Evolutionary conservation across 1,284 basidiomycete genomes (phyloP).

Genomic region (Grifola frondosa): DNA sequence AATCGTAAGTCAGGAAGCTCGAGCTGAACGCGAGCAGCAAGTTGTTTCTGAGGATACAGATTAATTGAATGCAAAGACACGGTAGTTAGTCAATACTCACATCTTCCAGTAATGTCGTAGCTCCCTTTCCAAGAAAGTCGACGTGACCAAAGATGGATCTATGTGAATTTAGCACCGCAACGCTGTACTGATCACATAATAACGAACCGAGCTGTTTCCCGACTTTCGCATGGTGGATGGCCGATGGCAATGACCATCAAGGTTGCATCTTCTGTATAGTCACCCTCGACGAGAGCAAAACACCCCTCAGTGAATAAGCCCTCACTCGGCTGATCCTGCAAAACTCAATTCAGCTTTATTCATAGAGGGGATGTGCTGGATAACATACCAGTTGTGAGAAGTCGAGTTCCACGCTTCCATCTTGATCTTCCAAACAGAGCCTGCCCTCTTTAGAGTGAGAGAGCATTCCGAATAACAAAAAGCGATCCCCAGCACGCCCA

Average conservation of each 20-base stretch:
- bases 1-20: conserved; percentile 82
- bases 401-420: conserved; percentile 89
- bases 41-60: conserved; percentile 50
- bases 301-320: conserved; percentile 97
- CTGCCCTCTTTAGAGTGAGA: conserved; percentile 87
- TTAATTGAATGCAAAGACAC: too few relatives aligned
- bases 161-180: conserved; percentile 5
- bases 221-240: conserved; percentile 92
- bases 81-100: conserved; percentile 51
- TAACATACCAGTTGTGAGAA: conserved; percentile 79
- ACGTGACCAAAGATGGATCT: conserved; percentile 92
- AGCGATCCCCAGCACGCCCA: conserved; percentile 87
- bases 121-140: conserved; percentile 92
- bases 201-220: conserved; percentile 75
- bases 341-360: neutral
- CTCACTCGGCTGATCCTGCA: conserved; percentile 87
- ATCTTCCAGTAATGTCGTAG: conserved; percentile 91
- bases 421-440: conserved; percentile 90
- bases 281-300: conserved; percentile 93
- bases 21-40: conserved; percentile 57
- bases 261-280: conserved; percentile 90
- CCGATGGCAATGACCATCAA: conserved; percentile 92
- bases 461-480: conserved; percentile 93
- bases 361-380: neutral
- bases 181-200: neutral